Evolutionary conservation across 192 early-diverging fungal species (phyloP).

Genomic region (Hyaloraphidium curvatum): DNA sequence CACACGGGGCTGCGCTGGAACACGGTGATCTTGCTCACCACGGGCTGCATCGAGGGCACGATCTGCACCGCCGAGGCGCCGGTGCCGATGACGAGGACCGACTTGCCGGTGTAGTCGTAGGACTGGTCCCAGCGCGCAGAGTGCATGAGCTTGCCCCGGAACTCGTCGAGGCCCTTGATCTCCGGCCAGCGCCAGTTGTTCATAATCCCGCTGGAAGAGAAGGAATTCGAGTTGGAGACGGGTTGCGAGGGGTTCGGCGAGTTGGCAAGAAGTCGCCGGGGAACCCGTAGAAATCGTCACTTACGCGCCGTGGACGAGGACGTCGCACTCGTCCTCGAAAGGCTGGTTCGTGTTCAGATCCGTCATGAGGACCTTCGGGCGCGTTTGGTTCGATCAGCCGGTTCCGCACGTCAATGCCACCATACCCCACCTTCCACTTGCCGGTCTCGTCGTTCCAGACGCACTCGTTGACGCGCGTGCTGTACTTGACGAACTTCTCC

Average conservation of each 20-base stretch:
- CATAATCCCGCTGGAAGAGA: conserved; percentile 25
- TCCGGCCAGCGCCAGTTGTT: conserved; percentile 23
- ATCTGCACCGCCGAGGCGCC: conserved; percentile 21
- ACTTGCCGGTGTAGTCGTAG: conserved; percentile 21
- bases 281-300: no score
- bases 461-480: not conserved
- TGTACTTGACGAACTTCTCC: not conserved
- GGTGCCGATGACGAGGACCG: conserved; percentile 20
- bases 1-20: conserved; percentile 22
- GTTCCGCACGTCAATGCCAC: no score
- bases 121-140: conserved; percentile 29
- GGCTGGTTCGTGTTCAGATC: not conserved
- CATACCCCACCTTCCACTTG: not conserved
- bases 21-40: conserved; percentile 15
- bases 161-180: conserved; percentile 18
- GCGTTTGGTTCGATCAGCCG: no score
- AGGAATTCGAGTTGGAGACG: no score
- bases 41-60: conserved; percentile 16
- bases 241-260: no score
- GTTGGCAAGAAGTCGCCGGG: no score
- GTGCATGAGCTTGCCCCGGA: conserved; percentile 30
- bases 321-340: conserved; percentile 11
- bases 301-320: conserved; percentile 25
- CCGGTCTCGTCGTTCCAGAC: not conserved
- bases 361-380: no score